These are phyloP conservation scores for Cladosporium austrohemisphaericum DNA, from an alignment of 2,329 filamentous ascomycete genomes.

Conservation along the genomic window DNA sequence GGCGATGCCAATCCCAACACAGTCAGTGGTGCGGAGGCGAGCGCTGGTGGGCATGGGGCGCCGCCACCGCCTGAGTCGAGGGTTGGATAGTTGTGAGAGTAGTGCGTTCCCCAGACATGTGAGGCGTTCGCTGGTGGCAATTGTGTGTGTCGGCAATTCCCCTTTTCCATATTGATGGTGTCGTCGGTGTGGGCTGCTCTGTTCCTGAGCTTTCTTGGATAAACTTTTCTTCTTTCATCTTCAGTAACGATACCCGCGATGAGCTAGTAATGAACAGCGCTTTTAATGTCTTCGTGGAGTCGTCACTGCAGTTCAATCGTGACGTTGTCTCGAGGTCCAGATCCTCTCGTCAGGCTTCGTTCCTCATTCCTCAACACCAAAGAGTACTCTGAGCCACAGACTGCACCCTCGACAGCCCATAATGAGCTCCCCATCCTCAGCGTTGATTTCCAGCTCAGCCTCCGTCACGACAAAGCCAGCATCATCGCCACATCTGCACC, in stretches of 20 bases:
- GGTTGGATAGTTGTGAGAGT: not conserved
- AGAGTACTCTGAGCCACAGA: slow-evolving; percentile 59
- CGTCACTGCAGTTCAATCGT: no score
- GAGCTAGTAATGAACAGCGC: slow-evolving; percentile 6
- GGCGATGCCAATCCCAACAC: not conserved
- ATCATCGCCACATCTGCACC: slow-evolving; percentile 58
- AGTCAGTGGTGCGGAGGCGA: slow-evolving; percentile 2
- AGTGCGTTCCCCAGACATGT: no score
- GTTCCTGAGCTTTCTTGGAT: not conserved
- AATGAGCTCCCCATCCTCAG: slow-evolving; percentile 53
- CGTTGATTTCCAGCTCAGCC: slow-evolving; percentile 50
- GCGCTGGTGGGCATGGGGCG: not conserved
- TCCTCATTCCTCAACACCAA: slow-evolving; percentile 50
- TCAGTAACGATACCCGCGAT: slow-evolving; percentile 9
- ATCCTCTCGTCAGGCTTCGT: no score
- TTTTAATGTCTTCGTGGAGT: not conserved
- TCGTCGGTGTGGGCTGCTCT: not conserved
- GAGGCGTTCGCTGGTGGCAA: not conserved
- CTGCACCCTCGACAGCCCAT: slow-evolving; percentile 61
- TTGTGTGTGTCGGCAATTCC: not conserved
- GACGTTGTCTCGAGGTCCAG: no score
- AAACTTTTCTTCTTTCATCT: not conserved
- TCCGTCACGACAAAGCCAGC: slow-evolving; percentile 54
- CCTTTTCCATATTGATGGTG: not conserved
- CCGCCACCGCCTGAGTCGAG: slow-evolving; percentile 2